Percentiles rank a stretch among this genome's conserved stretches.
phyloP scores from a whole-genome alignment of 257 asterid species.

The Linaria vulgaris region DNA sequence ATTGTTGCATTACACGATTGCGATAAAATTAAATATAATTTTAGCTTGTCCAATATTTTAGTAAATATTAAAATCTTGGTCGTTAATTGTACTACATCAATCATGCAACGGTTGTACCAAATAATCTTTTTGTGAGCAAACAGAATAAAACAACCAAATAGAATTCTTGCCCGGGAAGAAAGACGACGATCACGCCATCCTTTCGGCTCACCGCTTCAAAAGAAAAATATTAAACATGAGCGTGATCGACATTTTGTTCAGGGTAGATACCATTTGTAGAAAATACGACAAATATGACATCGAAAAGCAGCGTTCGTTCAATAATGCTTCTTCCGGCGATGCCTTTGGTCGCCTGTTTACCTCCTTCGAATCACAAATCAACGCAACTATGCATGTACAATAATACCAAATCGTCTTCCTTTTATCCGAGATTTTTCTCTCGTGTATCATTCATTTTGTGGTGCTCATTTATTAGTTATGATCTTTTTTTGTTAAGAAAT shows the following conservation, averaged over 20 bases:
- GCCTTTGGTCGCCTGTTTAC: constrained; percentile 75
- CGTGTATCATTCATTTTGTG: not conserved
- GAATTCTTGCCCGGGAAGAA: constrained; percentile 8
- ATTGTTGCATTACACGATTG: no score
- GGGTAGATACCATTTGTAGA: constrained; percentile 73
- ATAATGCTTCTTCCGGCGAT: constrained; percentile 53
- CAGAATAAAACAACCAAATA: constrained; percentile 25
- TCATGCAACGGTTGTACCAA: no score
- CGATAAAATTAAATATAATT: no score
- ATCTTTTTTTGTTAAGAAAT: constrained; percentile 40
- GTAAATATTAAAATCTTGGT: no score
- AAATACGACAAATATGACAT: constrained; percentile 84
- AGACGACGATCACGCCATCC: constrained; percentile 17
- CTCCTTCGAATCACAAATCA: constrained; percentile 66
- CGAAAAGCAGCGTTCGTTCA: constrained; percentile 52
- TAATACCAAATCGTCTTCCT: no score
- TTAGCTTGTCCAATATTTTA: no score
- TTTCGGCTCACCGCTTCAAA: constrained; percentile 21
- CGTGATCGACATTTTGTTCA: constrained; percentile 70
- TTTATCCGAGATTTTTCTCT: not conserved
- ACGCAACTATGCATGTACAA: constrained; percentile 51
- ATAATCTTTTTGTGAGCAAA: no score
- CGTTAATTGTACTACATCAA: no score
- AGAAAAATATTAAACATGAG: constrained; percentile 46
- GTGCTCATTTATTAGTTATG: not conserved